Percentiles rank a stretch among this genome's conserved stretches.
Conservation (phyloP, 106 monocot species). For the Dendrobium officinale region DNA sequence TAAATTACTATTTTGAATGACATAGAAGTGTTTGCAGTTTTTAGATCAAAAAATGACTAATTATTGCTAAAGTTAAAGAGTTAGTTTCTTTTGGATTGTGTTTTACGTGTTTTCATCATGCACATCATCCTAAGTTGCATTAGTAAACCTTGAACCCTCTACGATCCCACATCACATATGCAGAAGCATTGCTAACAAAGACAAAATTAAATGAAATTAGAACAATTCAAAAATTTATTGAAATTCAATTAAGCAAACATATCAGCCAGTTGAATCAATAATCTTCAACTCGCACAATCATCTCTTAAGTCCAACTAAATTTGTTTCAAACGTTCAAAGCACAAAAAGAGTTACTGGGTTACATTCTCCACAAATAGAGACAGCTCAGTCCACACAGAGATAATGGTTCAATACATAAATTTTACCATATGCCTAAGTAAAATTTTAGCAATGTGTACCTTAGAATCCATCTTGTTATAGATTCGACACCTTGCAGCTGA, state of each 20-base stretch:
- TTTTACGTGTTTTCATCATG: too few species aligned
- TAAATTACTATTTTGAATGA: too few species aligned
- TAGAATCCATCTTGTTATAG: slow-evolving; percentile 30
- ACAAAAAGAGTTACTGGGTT: too few species aligned
- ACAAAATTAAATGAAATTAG: neutral
- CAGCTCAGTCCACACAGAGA: neutral
- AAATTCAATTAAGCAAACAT: neutral
- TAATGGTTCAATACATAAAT: neutral
- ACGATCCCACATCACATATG: too few species aligned
- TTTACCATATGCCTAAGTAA: neutral
- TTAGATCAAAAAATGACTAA: too few species aligned
- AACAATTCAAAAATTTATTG: neutral
- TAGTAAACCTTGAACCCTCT: too few species aligned
- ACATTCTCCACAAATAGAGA: neutral
- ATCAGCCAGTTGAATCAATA: neutral
- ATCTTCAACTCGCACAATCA: neutral
- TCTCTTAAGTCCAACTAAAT: neutral
- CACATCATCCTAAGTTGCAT: too few species aligned
- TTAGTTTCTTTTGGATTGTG: too few species aligned
- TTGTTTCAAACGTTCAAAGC: neutral
- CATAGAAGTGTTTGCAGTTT: too few species aligned
- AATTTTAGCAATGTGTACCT: slow-evolving; percentile 23
- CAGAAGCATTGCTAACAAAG: too few species aligned
- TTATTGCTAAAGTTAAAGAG: too few species aligned
- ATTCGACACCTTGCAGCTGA: slow-evolving; percentile 52